Conservation (phyloP, 768 basidiomycete genomes). For the Suillus subalutaceus region DNA sequence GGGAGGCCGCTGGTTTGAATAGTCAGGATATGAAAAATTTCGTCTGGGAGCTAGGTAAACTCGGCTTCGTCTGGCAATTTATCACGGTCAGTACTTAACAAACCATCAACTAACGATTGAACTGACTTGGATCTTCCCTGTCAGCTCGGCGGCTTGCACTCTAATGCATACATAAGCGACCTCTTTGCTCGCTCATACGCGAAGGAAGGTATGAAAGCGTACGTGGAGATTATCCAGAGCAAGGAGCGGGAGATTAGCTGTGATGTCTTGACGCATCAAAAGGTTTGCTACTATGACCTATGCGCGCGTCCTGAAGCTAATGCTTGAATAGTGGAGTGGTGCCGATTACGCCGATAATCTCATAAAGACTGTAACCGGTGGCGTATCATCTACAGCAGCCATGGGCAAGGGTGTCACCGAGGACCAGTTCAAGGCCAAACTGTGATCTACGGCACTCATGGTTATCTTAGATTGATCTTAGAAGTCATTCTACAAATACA, state of each 20-base stretch:
- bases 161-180: constrained; percentile 96
- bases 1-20: constrained; percentile 91
- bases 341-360: constrained; percentile 91
- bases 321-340: constrained; percentile 77
- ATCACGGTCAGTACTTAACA: constrained; percentile 75
- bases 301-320: constrained; percentile 18
- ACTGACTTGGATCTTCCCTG: constrained; percentile 13
- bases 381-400: constrained; percentile 96
- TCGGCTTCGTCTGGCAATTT: constrained; percentile 99
- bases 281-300: constrained; percentile 49
- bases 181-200: constrained; percentile 87
- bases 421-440: constrained; percentile 68
- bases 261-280: constrained; percentile 97
- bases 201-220: constrained; percentile 98
- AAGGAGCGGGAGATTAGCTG: constrained; percentile 92
- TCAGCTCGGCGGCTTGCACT: constrained; percentile 94
- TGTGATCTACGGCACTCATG: constrained; percentile 32
- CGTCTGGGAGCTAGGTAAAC: constrained; percentile 92
- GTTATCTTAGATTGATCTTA: neutral
- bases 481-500: neutral
- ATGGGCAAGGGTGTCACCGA: constrained; percentile 98
- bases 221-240: constrained; percentile 92
- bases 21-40: constrained; percentile 84
- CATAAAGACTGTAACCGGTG: constrained; percentile 96
- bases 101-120: constrained; percentile 3